phyloP scores from a whole-genome alignment of 345 rosid species.

The Citrus trifoliata region DNA sequence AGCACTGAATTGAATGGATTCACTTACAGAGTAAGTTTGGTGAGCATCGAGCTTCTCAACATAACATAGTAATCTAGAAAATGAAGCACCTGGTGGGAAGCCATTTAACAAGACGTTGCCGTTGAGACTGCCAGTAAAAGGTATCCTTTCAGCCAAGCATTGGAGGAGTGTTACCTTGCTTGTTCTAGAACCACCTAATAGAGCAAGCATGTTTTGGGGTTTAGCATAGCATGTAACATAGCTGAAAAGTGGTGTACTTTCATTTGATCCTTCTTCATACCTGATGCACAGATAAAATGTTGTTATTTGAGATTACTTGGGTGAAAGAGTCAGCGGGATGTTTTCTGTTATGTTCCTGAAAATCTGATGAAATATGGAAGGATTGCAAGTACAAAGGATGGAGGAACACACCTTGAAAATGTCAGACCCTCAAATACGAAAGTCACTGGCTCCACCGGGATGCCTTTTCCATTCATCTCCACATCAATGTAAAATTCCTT shows the following conservation, averaged over 20 bases:
- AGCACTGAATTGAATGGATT: conserved; percentile 38
- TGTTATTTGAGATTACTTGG: too few species aligned
- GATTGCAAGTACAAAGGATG: neutral
- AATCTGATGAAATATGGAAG: neutral
- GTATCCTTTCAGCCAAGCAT: conserved; percentile 35
- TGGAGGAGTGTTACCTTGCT: conserved; percentile 19
- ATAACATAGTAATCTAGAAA: conserved; percentile 25
- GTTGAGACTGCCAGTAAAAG: neutral
- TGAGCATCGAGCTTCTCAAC: conserved; percentile 33
- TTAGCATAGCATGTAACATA: conserved; percentile 22
- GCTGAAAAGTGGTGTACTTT: conserved; percentile 20
- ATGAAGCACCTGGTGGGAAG: conserved; percentile 5
- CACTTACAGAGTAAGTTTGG: conserved; percentile 30
- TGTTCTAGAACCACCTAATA: conserved; percentile 22
- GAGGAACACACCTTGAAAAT: conserved; percentile 25
- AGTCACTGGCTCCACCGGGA: conserved; percentile 28
- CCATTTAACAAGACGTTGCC: conserved; percentile 19
- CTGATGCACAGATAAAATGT: conserved; percentile 1
- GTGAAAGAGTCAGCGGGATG: too few species aligned
- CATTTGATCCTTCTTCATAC: conserved; percentile 5
- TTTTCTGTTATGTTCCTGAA: too few species aligned
- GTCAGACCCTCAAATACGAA: conserved; percentile 25
- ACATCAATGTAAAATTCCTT: conserved; percentile 17
- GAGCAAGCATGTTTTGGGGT: conserved; percentile 23
- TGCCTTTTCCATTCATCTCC: conserved; percentile 15